Base-by-base conservation (phyloP, 1,284 basidiomycete genomes). In the Ceratobasidium sp. region DNA sequence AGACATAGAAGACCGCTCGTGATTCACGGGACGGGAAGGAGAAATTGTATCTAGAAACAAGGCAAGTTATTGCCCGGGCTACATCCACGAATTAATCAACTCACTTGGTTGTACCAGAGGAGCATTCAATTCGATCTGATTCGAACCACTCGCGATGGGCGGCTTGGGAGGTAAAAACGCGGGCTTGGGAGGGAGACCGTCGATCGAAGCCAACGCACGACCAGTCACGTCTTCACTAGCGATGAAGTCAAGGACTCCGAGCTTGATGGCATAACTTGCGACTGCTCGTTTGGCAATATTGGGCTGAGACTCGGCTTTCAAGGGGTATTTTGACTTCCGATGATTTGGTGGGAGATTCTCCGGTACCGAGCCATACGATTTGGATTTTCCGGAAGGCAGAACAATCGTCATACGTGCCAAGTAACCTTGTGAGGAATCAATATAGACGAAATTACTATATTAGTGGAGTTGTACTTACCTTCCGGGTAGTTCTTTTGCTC, bases 221-320 rank as follows among this genome's bases (percentile, higher is more conserved):
- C 57, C 57, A 59, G 57, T 13, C 7, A 59, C 57, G 38, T 59
- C 57, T n/a, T 59, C 57, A 20, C 57, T 59, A 26, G 57, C 28
- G 20, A 74, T 74, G 20, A 62, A 74, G 15, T 74, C 57, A 26
- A 74, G 23, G 2, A 74, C 70, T 12, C 70, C 70, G 12, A 46
- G 28, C 33, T 74, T 52, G 26, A 74, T 48, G 10, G 70, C 70
- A 38, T 52, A 38, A n/a, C 3, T 64, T 17, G 70, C 57, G 42
- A 74, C 59, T 17, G 52, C 57, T 38, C 28, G n/a, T 52, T 74
- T 74, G 6, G 70, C 70, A 3, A 33, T 44, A 42, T 48, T 62
- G 5, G 26, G 28, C 7, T 33, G 26, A 7, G 15, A 9, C 38
- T 59, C 57, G 57, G 57, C 26, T 59, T 59, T 59, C 7, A 59